phyloP scores from a whole-genome alignment of 2,329 filamentous ascomycete genomes.

The Alternaria consortialis region DNA sequence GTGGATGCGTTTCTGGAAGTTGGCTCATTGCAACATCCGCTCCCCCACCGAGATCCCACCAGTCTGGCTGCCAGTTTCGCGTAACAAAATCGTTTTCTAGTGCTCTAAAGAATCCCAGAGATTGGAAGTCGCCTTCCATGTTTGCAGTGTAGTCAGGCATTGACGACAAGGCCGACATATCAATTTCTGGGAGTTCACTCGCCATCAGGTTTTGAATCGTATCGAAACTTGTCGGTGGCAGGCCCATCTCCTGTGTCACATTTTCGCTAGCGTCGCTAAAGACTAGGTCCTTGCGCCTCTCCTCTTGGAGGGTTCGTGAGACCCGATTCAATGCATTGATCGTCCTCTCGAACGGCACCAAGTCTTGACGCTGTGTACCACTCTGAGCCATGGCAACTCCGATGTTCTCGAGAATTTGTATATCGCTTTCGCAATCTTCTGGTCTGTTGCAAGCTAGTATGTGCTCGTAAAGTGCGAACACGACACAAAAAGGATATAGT shows the following conservation, averaged over 20 bases:
- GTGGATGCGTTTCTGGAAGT: constrained; percentile 2
- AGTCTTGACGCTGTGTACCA: constrained; percentile 21
- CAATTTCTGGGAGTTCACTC: constrained; percentile 26
- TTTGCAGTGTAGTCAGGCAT: constrained; percentile 29
- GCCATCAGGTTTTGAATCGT: constrained; percentile 20
- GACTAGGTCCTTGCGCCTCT: constrained; percentile 14
- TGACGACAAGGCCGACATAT: constrained; percentile 25
- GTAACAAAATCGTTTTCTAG: constrained; percentile 43
- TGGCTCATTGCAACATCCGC: constrained; percentile 7
- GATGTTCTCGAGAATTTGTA: constrained; percentile 33
- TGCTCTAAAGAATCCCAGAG: constrained; percentile 37
- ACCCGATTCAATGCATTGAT: constrained; percentile 43
- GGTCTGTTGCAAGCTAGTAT: constrained; percentile 35
- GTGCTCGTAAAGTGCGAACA: constrained; percentile 43
- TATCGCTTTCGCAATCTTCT: constrained; percentile 35
- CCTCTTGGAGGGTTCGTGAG: constrained; percentile 37
- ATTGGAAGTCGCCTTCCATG: constrained; percentile 32
- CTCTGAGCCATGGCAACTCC: constrained; percentile 33
- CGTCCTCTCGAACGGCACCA: constrained; percentile 36
- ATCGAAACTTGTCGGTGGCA: constrained; percentile 13
- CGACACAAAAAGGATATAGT: constrained; percentile 43
- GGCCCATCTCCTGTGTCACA: not conserved
- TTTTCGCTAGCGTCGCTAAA: not conserved
- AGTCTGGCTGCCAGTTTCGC: constrained; percentile 39
- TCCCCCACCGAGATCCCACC: constrained; percentile 38